Percentiles rank a stretch among this genome's conserved stretches.
phyloP scores from a whole-genome alignment of 1,139 yeast genomes.

The Candida albicans region DNA sequence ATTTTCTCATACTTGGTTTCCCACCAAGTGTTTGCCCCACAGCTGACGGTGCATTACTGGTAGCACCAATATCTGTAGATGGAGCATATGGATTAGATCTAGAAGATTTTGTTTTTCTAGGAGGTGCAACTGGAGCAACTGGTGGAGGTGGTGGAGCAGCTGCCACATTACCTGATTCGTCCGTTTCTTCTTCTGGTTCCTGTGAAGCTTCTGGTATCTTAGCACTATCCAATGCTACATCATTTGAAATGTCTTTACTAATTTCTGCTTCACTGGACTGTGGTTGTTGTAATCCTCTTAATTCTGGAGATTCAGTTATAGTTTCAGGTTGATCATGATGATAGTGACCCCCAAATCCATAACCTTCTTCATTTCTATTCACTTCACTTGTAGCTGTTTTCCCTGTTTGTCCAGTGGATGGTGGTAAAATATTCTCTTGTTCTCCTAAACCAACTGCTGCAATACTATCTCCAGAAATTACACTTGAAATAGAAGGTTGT shows the following conservation, averaged over 20 bases:
- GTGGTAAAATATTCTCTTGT: conserved; percentile 1
- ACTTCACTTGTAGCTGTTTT: conserved; percentile 2
- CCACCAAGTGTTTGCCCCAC: conserved; percentile 11
- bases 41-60: no score
- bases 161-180: not conserved
- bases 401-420: conserved; percentile 15
- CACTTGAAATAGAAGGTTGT: conserved; percentile 27
- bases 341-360: not conserved
- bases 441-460: not conserved
- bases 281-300: conserved; percentile 4
- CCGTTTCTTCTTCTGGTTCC: conserved; percentile 6
- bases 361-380: no score
- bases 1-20: conserved; percentile 12
- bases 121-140: conserved; percentile 8
- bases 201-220: not conserved
- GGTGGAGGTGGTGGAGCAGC: conserved; percentile 6
- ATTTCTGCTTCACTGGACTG: not conserved
- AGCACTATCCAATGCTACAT: not conserved
- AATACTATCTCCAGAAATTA: conserved; percentile 25
- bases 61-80: not conserved
- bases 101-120: conserved; percentile 8
- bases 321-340: conserved; percentile 25
- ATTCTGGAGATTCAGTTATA: conserved; percentile 18
- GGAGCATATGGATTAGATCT: conserved; percentile 46
- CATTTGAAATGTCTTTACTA: not conserved